Base-by-base conservation (phyloP, 164 flowering plant genomes). In the Stephania japonica region DNA sequence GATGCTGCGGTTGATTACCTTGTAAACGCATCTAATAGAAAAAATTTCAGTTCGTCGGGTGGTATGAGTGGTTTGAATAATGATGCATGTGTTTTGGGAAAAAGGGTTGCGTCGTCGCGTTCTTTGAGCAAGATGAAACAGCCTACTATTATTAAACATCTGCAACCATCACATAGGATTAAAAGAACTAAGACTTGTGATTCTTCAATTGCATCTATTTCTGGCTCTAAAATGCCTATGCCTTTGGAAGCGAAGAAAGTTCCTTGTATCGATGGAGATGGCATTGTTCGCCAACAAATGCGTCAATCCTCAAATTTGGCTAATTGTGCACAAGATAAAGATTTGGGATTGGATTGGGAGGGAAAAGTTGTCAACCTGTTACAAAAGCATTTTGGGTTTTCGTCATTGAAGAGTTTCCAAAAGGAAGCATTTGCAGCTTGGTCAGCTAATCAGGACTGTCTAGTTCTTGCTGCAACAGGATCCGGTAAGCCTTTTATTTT, bases 391-490 rank as follows among this genome's bases (percentile, higher is more conserved):
- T 94, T 94, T 80, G 94, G 97, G 12, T 77, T 74, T 81, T 83
- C 90, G 32, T 79, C 82, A n/a, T 80, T 94, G 83, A 94, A 94
- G 79, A 73, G 79, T 76, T 94, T 94, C 75, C 98, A 94, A 64
- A 90, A 81, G 84, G 92, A 94, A 81, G 97, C 92, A 7, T 56
- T 94, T 68, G 80, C 79, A 77, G 88, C 93, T 73, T 94, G 97
- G 96, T 43, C 84, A 47, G 81, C 84, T 53, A 79, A 87, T 72
- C 86, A 82, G 75, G 98, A 94, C 66, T 92, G 93, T 77, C 91
- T 94, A 69, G 88, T 94, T 77, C 96, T 94, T 80, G 94, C 98
- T 56, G 97, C 97, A 65, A 94, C 98, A 19, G 98, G 98, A 78
- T 90, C 98, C 68, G 98, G 98, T 93, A 84, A 19, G 42, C 13